phyloP scores from a whole-genome alignment of 2,329 filamentous ascomycete species.

The Diaporthe sp. region DNA sequence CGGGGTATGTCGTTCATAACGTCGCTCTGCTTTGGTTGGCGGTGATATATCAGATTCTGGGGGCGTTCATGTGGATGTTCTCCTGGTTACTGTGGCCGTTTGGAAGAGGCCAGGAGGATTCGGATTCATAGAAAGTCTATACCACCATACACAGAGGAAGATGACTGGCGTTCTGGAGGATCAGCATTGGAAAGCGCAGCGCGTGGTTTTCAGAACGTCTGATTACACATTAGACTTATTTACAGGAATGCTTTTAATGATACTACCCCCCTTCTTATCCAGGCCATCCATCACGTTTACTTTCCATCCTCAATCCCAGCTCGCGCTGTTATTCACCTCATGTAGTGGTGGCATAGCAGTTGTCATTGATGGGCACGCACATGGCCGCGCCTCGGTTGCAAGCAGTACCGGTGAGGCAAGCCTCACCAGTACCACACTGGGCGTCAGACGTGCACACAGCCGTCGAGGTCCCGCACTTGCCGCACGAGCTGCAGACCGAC shows the following conservation, averaged over 20 bases:
- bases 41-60: slow-evolving; percentile 21
- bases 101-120: background rate
- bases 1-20: slow-evolving; percentile 30
- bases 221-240: slow-evolving; percentile 17
- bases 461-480: slow-evolving; percentile 28
- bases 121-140: background rate
- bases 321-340: too few relatives aligned
- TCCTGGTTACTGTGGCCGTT: slow-evolving; percentile 2
- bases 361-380: slow-evolving; percentile 31
- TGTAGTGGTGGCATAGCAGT: slow-evolving; percentile 13
- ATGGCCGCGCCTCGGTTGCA: background rate
- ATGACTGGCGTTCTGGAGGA: background rate
- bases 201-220: background rate
- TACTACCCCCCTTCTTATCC: too few relatives aligned
- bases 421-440: slow-evolving; percentile 16
- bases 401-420: slow-evolving; percentile 7
- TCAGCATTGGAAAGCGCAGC: background rate
- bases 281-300: background rate
- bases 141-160: background rate
- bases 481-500: slow-evolving; percentile 26
- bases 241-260: background rate
- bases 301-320: background rate
- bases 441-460: slow-evolving; percentile 25
- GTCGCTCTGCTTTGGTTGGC: slow-evolving; percentile 25
- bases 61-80: slow-evolving; percentile 17